Conservation (phyloP, 148 eudicot species). For the Persicaria tinctoria region DNA sequence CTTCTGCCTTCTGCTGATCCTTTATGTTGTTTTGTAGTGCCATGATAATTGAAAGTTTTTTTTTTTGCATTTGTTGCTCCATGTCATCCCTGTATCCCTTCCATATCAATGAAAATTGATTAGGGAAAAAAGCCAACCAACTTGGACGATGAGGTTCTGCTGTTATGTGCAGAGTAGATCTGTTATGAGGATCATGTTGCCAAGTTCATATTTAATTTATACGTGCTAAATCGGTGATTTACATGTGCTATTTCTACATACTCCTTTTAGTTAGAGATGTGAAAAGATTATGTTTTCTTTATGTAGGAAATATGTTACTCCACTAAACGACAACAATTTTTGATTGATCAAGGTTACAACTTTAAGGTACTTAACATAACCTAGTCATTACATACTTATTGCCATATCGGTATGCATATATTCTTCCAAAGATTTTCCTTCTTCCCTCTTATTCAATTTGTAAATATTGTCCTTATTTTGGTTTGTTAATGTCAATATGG, state of each 20-base stretch:
- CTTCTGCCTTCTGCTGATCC: too few species aligned
- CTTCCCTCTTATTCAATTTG: too few species aligned
- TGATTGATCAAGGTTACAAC: slow-evolving; percentile 98
- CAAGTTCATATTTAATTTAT: neutral
- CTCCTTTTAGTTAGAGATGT: neutral
- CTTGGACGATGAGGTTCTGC: neutral
- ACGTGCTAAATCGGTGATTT: neutral
- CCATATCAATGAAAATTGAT: too few species aligned
- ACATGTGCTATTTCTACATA: neutral
- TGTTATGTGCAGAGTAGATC: neutral
- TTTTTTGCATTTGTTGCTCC: too few species aligned
- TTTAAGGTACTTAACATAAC: slow-evolving; percentile 53
- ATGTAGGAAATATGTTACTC: slow-evolving; percentile 98
- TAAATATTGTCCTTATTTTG: neutral
- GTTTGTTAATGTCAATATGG: neutral
- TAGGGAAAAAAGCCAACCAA: too few species aligned
- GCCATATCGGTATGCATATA: too few species aligned
- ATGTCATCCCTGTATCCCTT: too few species aligned
- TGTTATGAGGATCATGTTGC: neutral
- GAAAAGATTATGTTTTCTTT: neutral
- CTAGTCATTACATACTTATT: too few species aligned
- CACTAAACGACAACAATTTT: slow-evolving; percentile 94
- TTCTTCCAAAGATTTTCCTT: too few species aligned
- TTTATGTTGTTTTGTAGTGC: too few species aligned
- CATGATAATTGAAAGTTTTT: too few species aligned